Evolutionary conservation across 257 asterid species (phyloP).

Genomic region (Nicotiana undulata): DNA sequence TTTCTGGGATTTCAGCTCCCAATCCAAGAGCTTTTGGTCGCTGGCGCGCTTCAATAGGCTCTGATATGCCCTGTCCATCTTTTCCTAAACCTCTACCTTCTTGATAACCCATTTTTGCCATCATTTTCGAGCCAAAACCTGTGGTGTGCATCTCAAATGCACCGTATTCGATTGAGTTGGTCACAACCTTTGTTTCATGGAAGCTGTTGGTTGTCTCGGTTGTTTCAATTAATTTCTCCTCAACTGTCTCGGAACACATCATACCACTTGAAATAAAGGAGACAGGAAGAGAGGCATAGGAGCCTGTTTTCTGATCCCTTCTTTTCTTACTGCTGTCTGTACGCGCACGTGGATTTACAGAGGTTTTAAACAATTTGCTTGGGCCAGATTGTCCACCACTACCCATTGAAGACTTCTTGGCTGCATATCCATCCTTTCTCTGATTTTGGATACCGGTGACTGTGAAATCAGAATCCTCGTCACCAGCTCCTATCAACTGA

Average conservation of each 20-base stretch:
- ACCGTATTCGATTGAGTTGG: slow-evolving; percentile 38
- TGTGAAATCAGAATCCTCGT: slow-evolving; percentile 55
- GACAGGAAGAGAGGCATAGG: slow-evolving; percentile 71
- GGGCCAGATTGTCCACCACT: slow-evolving; percentile 26
- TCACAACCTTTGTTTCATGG: slow-evolving; percentile 23
- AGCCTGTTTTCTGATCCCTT: slow-evolving; percentile 37
- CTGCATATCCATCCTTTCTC: slow-evolving; percentile 15
- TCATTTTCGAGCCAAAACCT: slow-evolving; percentile 93
- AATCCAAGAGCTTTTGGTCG: slow-evolving; percentile 91
- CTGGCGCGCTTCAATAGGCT: slow-evolving; percentile 74
- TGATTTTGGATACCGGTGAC: slow-evolving; percentile 28
- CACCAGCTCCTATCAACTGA: slow-evolving; percentile 71
- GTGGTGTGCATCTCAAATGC: slow-evolving; percentile 93
- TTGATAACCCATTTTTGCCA: slow-evolving; percentile 94
- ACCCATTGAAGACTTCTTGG: slow-evolving; percentile 25
- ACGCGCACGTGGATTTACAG: slow-evolving; percentile 13
- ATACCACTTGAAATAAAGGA: slow-evolving; percentile 79
- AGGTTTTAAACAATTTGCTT: slow-evolving; percentile 27
- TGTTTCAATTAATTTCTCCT: slow-evolving; percentile 19
- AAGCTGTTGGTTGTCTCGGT: slow-evolving; percentile 24
- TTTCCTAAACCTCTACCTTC: slow-evolving; percentile 84
- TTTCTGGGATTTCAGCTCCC: slow-evolving; percentile 72
- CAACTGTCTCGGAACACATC: slow-evolving; percentile 41
- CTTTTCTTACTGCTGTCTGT: slow-evolving; percentile 37
- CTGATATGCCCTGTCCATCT: slow-evolving; percentile 70